phyloP scores from a whole-genome alignment of 306 rosid genomes.

The Acacia crassicarpa region DNA sequence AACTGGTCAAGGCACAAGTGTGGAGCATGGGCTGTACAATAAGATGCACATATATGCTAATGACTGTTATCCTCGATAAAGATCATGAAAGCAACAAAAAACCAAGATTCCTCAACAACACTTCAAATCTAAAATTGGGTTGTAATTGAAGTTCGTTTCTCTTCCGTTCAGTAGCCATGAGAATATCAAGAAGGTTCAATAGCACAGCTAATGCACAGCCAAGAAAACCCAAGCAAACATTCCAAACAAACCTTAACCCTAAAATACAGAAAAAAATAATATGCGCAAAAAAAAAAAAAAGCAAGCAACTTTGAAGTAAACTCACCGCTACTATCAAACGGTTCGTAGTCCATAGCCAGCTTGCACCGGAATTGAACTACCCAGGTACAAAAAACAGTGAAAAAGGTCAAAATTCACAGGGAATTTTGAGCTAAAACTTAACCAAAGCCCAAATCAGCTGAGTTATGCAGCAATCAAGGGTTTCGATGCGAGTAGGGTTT shows the following conservation, averaged over 20 bases:
- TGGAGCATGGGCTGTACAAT: neutral
- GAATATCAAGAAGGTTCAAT: neutral
- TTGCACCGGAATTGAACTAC: slow-evolving; percentile 25
- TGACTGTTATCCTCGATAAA: neutral
- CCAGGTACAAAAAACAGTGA: neutral
- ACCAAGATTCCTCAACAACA: slow-evolving; percentile 9
- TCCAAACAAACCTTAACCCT: slow-evolving; percentile 33
- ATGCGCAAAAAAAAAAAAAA: neutral
- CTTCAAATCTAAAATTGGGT: slow-evolving; percentile 18
- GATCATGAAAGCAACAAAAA: slow-evolving; percentile 6
- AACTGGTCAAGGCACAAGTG: neutral
- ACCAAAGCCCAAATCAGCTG: slow-evolving; percentile 9
- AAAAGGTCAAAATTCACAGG: slow-evolving; percentile 1
- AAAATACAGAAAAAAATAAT: slow-evolving; percentile 9
- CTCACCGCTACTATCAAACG: slow-evolving; percentile 94
- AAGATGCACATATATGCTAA: neutral
- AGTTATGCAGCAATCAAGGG: slow-evolving; percentile 1
- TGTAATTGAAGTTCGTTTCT: slow-evolving; percentile 14
- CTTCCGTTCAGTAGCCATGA: slow-evolving; percentile 15
- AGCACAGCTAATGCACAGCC: neutral
- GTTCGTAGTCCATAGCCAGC: slow-evolving; percentile 95
- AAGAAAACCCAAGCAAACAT: neutral
- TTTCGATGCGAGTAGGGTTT: neutral
- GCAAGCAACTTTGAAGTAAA: slow-evolving; percentile 20
- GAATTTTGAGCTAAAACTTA: neutral